These are phyloP conservation scores for Apiospora marii DNA, from an alignment of 2,329 filamentous ascomycete species.

Conservation along the genomic window DNA sequence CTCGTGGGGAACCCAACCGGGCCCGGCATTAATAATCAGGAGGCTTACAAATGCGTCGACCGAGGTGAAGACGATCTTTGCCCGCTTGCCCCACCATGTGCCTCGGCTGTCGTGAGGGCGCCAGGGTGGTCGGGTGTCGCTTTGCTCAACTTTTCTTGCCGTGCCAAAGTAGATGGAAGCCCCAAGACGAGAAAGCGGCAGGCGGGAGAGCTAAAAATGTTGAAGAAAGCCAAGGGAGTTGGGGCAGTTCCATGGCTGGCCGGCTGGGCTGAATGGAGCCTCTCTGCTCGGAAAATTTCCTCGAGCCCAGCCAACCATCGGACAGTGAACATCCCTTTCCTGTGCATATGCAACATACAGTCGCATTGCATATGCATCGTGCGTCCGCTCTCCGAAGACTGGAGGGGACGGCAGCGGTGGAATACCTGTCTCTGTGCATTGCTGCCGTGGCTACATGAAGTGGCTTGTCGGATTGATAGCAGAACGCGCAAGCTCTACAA, in stretches of 20 bases:
- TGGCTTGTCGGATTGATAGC: not conserved
- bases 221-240: not conserved
- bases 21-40: not conserved
- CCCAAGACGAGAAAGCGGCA: not conserved
- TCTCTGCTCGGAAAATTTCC: not conserved
- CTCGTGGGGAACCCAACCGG: not conserved
- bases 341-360: not conserved
- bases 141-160: not conserved
- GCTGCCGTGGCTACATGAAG: not conserved
- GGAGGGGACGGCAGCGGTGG: not conserved
- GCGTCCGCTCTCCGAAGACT: slow-evolving; percentile 1
- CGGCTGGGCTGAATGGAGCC: not conserved
- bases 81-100: slow-evolving; percentile 2
- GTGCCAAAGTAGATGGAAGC: not conserved
- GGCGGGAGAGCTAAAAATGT: not conserved
- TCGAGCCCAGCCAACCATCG: not conserved
- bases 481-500: not conserved
- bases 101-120: slow-evolving; percentile 10
- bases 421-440: not conserved
- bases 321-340: not conserved
- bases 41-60: slow-evolving; percentile 16
- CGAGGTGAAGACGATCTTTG: slow-evolving; percentile 8
- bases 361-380: slow-evolving; percentile 14
- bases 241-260: not conserved
- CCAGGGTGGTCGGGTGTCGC: not conserved